Evolutionary conservation across 768 basidiomycete genomes (phyloP).

Genomic region (Gymnopilus junonius): DNA sequence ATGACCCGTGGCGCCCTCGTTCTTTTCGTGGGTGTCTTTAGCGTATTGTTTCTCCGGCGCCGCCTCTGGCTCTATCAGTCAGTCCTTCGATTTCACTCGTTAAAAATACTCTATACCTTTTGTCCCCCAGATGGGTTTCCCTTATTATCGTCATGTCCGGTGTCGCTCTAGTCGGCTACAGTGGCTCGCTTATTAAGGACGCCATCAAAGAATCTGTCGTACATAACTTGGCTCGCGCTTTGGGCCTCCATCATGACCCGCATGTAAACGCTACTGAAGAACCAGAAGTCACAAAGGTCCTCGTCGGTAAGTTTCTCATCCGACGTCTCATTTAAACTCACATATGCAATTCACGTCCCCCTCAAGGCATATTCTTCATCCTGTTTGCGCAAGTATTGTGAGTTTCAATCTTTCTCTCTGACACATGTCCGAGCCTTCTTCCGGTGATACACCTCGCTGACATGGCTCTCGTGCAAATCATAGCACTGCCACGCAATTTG

Average conservation of each 20-base stretch:
- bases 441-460: slow-evolving; percentile 21
- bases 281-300: slow-evolving; percentile 69
- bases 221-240: slow-evolving; percentile 31
- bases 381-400: slow-evolving; percentile 95
- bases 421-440: slow-evolving; percentile 22
- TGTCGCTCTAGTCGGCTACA: slow-evolving; percentile 83
- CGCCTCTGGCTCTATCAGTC: slow-evolving; percentile 89
- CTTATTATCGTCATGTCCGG: slow-evolving; percentile 88
- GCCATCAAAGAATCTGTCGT: slow-evolving; percentile 53
- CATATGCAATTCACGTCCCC: slow-evolving; percentile 17
- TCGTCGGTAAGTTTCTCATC: slow-evolving; percentile 60
- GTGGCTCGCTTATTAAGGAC: slow-evolving; percentile 87
- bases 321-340: slow-evolving; percentile 13
- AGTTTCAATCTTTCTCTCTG: slow-evolving; percentile 33
- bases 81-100: slow-evolving; percentile 15
- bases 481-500: slow-evolving; percentile 91
- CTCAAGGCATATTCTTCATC: slow-evolving; percentile 84
- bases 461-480: slow-evolving; percentile 12
- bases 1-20: slow-evolving; percentile 95
- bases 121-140: slow-evolving; percentile 76
- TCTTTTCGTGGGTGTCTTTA: slow-evolving; percentile 90
- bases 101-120: slow-evolving; percentile 8
- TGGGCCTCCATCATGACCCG: slow-evolving; percentile 34
- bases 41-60: slow-evolving; percentile 88
- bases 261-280: slow-evolving; percentile 53